phyloP scores from a whole-genome alignment of 1,139 yeast species.

The Kluyveromyces marxianus region DNA sequence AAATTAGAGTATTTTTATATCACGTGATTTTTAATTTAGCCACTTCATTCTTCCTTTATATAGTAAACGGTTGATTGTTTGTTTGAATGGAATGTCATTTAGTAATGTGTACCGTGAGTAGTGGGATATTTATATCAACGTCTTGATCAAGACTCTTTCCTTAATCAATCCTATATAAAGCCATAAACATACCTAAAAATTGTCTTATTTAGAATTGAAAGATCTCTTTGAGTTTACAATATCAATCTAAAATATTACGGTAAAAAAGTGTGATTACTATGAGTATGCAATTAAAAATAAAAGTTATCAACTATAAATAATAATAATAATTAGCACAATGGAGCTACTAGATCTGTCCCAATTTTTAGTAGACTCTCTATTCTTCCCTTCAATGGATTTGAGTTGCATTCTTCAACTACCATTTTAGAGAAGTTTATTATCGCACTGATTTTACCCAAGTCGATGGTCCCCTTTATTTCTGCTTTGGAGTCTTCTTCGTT shows the following conservation, averaged over 20 bases:
- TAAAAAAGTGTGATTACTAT: too few relatives aligned
- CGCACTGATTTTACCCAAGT: conserved; percentile 71
- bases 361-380: conserved; percentile 73
- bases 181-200: too few relatives aligned
- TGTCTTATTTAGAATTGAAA: too few relatives aligned
- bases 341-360: conserved; percentile 78
- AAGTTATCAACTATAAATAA: not conserved
- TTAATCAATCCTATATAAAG: too few relatives aligned
- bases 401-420: conserved; percentile 60
- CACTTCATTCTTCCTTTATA: too few relatives aligned
- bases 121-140: too few relatives aligned
- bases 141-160: too few relatives aligned
- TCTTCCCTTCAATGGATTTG: conserved; percentile 73
- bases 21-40: not conserved
- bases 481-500: conserved; percentile 33
- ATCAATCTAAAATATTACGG: too few relatives aligned
- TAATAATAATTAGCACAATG: conserved; percentile 37
- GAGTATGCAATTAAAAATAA: not conserved
- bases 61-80: not conserved
- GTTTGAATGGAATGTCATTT: not conserved
- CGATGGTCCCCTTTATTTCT: conserved; percentile 44
- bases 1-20: not conserved
- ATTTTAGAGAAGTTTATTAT: conserved; percentile 55
- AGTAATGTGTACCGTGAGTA: too few relatives aligned
- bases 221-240: too few relatives aligned